Conservation (phyloP, 179 eudicot genomes). For the Spinacia oleracea region DNA sequence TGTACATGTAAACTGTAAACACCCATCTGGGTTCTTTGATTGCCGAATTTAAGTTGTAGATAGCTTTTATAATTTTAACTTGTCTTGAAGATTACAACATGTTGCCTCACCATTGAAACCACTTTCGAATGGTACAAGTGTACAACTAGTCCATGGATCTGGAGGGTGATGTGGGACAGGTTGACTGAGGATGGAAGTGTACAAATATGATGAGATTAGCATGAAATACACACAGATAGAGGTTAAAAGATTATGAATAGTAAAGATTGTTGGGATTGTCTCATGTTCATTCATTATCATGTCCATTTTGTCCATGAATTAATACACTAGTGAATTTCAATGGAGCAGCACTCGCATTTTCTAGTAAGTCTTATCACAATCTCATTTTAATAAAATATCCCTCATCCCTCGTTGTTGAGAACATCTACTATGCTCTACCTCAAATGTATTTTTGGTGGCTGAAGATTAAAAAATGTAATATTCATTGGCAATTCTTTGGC, state of each 20-base stretch:
- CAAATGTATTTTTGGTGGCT: background rate
- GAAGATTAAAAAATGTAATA: background rate
- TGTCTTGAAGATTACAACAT: background rate
- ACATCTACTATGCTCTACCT: background rate
- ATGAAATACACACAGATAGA: background rate
- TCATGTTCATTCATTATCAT: background rate
- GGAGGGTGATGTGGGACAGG: background rate
- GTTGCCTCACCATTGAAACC: background rate
- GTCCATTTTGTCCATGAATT: background rate
- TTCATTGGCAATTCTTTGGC: background rate
- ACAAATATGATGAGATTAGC: background rate
- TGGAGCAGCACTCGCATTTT: background rate
- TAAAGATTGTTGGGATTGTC: background rate
- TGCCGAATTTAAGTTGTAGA: background rate
- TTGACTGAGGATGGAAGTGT: conserved; percentile 6
- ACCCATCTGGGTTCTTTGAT: background rate
- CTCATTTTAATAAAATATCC: background rate
- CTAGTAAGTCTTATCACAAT: background rate
- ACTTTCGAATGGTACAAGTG: background rate
- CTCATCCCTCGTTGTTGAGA: background rate
- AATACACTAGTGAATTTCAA: background rate
- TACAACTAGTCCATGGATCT: background rate
- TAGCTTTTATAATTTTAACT: background rate
- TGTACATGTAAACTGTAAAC: background rate
- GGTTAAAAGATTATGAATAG: background rate